A percentile compares a stretch with the other conserved stretches of the same genome.
Conservation (phyloP, 73 alveolate species). For the Paramecium sexaurelia region DNA sequence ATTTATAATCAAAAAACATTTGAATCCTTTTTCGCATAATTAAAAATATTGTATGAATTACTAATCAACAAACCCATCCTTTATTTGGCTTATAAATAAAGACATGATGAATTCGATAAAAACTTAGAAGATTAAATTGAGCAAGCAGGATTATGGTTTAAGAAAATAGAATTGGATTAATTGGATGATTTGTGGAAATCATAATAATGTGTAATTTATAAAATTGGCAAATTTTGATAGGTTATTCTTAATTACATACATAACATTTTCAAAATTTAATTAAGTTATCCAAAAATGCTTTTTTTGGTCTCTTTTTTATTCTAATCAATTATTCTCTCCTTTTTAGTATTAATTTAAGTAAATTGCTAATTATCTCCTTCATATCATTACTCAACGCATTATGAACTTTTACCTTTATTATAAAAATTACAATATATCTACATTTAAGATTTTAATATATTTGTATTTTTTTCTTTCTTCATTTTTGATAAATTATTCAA, state of each 20-base stretch:
- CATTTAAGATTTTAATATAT: too few species aligned
- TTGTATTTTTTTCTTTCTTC: too few species aligned
- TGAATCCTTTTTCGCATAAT: not conserved
- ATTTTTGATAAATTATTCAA: too few species aligned
- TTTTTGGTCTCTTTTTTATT: slow-evolving; percentile 64
- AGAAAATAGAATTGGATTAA: not conserved
- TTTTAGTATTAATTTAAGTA: not conserved
- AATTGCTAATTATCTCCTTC: not conserved
- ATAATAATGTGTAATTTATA: not conserved
- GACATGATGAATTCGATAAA: slow-evolving; percentile 52
- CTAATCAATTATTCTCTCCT: not conserved
- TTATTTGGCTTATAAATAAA: not conserved
- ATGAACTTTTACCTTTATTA: too few species aligned
- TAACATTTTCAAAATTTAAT: slow-evolving; percentile 32
- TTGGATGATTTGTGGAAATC: slow-evolving; percentile 54
- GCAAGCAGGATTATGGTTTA: slow-evolving; percentile 36
- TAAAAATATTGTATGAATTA: not conserved
- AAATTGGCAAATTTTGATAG: slow-evolving; percentile 49
- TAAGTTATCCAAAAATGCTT: slow-evolving; percentile 65
- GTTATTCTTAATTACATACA: not conserved
- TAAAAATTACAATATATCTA: too few species aligned
- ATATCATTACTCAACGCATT: too few species aligned
- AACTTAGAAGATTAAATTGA: not conserved
- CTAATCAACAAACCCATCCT: not conserved
- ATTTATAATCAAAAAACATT: not conserved